Evolutionary conservation across 495 filamentous ascomycete species (phyloP).

Genomic region (Penicillium coffeae): DNA sequence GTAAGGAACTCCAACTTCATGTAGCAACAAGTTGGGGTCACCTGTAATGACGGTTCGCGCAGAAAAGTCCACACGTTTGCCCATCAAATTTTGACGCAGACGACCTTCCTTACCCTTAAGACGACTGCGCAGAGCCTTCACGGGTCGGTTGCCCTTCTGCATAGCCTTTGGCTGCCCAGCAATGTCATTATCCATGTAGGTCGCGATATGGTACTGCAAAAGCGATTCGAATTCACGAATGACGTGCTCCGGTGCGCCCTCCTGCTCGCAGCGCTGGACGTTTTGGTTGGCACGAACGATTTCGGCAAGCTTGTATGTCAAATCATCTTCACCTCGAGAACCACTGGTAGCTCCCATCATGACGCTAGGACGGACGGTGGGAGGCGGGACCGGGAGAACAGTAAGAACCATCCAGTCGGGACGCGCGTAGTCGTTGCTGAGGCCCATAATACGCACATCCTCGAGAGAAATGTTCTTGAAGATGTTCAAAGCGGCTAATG

Average conservation of each 20-base stretch:
- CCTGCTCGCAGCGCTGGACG: conserved; percentile 78
- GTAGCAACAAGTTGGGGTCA: conserved; percentile 91
- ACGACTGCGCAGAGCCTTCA: conserved; percentile 93
- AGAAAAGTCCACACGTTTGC: conserved; percentile 98
- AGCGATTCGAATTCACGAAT: conserved; percentile 83
- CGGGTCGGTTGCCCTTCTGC: conserved; percentile 92
- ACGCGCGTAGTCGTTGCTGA: conserved; percentile 88
- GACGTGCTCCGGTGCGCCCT: conserved; percentile 87
- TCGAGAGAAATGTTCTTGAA: conserved; percentile 76
- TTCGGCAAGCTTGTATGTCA: conserved; percentile 97
- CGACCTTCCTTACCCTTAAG: conserved; percentile 98
- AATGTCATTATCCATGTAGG: conserved; percentile 99
- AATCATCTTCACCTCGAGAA: conserved; percentile 90
- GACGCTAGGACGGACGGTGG: conserved; percentile 92
- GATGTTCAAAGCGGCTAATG: conserved; percentile 75
- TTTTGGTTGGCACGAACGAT: conserved; percentile 97
- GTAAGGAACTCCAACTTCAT: conserved; percentile 92
- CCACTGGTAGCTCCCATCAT: conserved; percentile 83
- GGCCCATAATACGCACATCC: conserved; percentile 79
- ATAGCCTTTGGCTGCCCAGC: conserved; percentile 92
- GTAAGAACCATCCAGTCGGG: conserved; percentile 99
- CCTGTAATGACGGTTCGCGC: conserved; percentile 99
- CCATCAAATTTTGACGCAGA: conserved; percentile 97
- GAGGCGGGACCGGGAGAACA: conserved; percentile 90
- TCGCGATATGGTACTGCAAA: conserved; percentile 97